Conservation (phyloP, 2,329 filamentous ascomycete species). For the Hypoxylon sp. region DNA sequence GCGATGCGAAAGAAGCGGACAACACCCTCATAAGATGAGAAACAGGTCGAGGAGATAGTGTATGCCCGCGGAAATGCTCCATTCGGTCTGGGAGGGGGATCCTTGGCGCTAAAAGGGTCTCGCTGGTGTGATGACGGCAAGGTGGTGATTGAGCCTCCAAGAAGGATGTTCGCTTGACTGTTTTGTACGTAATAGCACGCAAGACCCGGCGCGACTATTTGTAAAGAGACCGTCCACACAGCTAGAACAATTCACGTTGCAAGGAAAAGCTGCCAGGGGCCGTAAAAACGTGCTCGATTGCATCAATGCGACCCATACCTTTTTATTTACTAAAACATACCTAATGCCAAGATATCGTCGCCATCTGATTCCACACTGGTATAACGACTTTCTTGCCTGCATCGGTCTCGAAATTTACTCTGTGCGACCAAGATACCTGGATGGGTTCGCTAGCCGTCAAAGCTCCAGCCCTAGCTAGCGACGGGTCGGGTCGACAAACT, state of each 20-base stretch:
- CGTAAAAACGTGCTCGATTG: conserved; percentile 44
- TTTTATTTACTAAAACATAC: conserved; percentile 45
- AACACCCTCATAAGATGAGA: conserved; percentile 20
- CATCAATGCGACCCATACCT: conserved; percentile 39
- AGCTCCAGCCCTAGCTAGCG: conserved; percentile 12
- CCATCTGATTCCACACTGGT: conserved; percentile 36
- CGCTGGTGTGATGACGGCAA: conserved; percentile 41
- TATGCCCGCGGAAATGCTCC: conserved; percentile 45
- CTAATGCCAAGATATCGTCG: conserved; percentile 45
- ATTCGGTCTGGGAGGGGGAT: conserved; percentile 33
- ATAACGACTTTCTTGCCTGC: conserved; percentile 16
- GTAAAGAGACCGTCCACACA: conserved; percentile 31
- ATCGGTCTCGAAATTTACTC: conserved; percentile 18
- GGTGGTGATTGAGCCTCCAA: conserved; percentile 42
- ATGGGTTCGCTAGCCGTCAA: conserved; percentile 1
- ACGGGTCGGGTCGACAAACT: conserved; percentile 36
- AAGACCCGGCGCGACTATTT: conserved; percentile 37
- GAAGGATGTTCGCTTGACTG: conserved; percentile 43
- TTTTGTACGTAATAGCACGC: conserved; percentile 54
- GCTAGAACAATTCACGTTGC: conserved; percentile 22
- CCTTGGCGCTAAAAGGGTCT: conserved; percentile 38
- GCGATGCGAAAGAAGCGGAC: conserved; percentile 11
- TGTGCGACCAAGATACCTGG: conserved; percentile 9
- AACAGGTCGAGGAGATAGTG: conserved; percentile 17
- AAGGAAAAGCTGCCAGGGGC: conserved; percentile 36